These are phyloP conservation scores for Leishmania arabica DNA, from an alignment of 208 protist genomes.

Conservation along the genomic window DNA sequence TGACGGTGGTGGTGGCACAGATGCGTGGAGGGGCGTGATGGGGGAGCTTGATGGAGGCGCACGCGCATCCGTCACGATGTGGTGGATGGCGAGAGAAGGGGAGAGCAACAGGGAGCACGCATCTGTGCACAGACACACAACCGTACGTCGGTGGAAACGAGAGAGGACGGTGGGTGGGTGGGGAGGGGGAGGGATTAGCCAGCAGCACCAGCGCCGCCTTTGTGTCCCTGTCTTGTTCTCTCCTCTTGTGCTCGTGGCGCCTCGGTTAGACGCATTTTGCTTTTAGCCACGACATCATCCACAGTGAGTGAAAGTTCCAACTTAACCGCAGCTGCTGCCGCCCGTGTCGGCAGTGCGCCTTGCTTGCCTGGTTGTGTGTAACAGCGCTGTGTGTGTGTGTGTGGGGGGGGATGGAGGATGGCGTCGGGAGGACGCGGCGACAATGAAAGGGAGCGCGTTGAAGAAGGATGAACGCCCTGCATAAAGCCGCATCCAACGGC, in stretches of 20 bases:
- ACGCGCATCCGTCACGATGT: not conserved
- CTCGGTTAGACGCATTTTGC: not conserved
- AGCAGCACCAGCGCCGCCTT: not conserved
- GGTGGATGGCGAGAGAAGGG: not conserved
- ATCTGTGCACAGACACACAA: not conserved
- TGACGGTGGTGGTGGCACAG: not conserved
- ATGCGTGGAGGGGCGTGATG: not conserved
- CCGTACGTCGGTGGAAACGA: not conserved
- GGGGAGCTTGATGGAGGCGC: not conserved
- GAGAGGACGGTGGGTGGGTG: too few species aligned
- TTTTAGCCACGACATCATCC: not conserved
- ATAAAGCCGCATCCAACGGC: not conserved
- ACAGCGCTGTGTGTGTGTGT: not conserved
- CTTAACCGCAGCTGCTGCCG: not conserved
- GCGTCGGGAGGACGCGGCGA: not conserved
- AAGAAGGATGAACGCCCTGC: not conserved
- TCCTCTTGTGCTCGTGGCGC: not conserved
- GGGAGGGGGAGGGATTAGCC: not conserved
- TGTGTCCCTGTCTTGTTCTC: not conserved
- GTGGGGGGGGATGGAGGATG: not conserved
- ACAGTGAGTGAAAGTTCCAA: not conserved
- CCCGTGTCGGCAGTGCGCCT: not conserved
- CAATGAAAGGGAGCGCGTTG: not conserved
- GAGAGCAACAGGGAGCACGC: not conserved
- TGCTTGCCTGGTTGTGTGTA: too few species aligned